Evolutionary conservation across 1,284 basidiomycete genomes (phyloP).

Genomic region (Puccinia coronata): DNA sequence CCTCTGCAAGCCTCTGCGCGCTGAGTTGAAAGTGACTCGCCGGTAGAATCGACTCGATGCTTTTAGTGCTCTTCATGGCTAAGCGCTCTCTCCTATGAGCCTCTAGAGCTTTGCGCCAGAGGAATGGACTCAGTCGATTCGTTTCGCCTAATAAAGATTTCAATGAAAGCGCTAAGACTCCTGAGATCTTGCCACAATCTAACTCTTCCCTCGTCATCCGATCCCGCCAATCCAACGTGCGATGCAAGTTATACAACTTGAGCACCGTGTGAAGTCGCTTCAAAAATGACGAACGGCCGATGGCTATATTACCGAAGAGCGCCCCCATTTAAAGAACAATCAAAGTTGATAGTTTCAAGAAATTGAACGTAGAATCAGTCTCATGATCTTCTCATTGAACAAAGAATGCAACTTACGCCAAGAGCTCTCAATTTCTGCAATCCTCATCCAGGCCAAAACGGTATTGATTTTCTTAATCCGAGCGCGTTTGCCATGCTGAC

Average conservation of each 20-base stretch:
- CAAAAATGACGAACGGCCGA: conserved; percentile 49
- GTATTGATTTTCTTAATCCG: conserved; percentile 38
- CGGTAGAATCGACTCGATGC: conserved; percentile 9
- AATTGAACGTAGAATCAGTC: not conserved
- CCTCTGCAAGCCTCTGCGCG: conserved; percentile 8
- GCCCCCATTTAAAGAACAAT: not conserved
- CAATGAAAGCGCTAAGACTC: conserved; percentile 50
- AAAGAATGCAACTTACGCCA: conserved; percentile 49
- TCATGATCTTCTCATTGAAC: no score
- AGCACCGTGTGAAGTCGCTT: conserved; percentile 52
- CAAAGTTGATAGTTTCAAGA: not conserved
- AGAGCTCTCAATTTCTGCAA: conserved; percentile 54
- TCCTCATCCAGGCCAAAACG: conserved; percentile 53
- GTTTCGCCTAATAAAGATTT: conserved; percentile 50
- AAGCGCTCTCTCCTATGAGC: conserved; percentile 50
- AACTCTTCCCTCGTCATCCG: conserved; percentile 23
- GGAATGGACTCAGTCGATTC: conserved; percentile 48
- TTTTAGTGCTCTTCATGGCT: conserved; percentile 15
- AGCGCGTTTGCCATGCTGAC: conserved; percentile 4
- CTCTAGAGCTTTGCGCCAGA: conserved; percentile 51
- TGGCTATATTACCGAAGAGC: conserved; percentile 28
- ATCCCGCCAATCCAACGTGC: conserved; percentile 51
- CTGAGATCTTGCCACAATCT: conserved; percentile 50
- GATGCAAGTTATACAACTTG: conserved; percentile 52
- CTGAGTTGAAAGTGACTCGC: not conserved